Base-by-base conservation (phyloP, 2,329 filamentous ascomycete species). In the Colletotrichum falcatum region DNA sequence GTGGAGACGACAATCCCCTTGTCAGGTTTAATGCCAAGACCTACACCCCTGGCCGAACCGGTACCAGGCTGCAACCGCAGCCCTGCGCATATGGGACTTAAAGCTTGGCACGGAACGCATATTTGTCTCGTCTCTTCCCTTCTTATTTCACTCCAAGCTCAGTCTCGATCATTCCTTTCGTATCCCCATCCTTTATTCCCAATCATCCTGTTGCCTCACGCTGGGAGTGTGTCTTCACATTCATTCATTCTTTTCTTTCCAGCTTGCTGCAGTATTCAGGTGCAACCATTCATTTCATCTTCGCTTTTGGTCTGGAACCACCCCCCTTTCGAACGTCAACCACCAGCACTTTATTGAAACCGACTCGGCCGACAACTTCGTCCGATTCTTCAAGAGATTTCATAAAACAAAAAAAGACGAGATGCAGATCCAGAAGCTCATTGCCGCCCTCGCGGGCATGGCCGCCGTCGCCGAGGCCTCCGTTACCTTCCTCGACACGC, bases 171-270 rank as follows among this genome's bases (percentile, higher is more conserved):
- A 74, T 77, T 77, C 75, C 71, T 76, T 72, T 65, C 76, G 63
- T 63, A 63, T 70, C 77, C 73, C 70, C 64, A 73, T 51, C 66
- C 70, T 64, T 65, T 64, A 72, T 72, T 73, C 74, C 73, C 73
- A 71, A 71, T 75, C 71, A 74, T 73, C 69, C 66, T 70, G 61
- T 74, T 69, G 79, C 76, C 79, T 81, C 75, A 81, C 79, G 83
- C 82, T 84, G 83, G 82, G 84, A 83, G 82, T 86, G 81, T 84
- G 78, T 81, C 77, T 84, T 83, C 83, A 82, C 83, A 83, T 86
- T 85, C 84, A 81, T 83, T 82, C 77, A 80, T 80, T 80, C 78
- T 70, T 75, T 73, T 76, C 73, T 76, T 74, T 76, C 77, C 77
- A 76, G 75, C 79, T 79, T 77, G 74, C 76, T 77, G 76, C 23